Percentiles rank a stretch among this genome's conserved stretches.
These are phyloP conservation scores for Trichoderma polysporum DNA, from an alignment of 2,329 filamentous ascomycete genomes.

Conservation along the genomic window DNA sequence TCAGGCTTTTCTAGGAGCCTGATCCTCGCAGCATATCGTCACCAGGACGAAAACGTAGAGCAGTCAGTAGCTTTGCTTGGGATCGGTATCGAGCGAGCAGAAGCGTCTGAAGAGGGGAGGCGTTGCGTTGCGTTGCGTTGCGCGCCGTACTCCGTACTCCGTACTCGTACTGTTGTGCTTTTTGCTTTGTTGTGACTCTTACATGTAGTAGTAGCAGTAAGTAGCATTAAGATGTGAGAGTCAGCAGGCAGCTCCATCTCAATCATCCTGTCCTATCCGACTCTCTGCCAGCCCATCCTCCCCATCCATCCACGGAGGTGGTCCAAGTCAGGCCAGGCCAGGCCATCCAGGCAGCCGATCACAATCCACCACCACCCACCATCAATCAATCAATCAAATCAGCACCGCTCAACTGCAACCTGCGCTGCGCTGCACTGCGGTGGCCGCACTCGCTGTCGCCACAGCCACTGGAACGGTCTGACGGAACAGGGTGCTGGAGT, in stretches of 20 bases:
- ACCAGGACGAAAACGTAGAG: neutral
- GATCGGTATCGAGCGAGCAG: neutral
- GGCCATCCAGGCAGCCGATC: conserved; percentile 16
- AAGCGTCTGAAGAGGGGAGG: neutral
- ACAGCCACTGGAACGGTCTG: conserved; percentile 15
- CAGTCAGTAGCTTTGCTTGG: no score
- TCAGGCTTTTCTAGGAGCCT: neutral
- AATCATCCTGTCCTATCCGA: neutral
- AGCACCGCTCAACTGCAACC: conserved; percentile 6
- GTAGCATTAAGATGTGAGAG: neutral
- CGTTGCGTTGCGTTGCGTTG: neutral
- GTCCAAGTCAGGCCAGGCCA: conserved; percentile 2
- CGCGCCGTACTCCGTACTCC: neutral
- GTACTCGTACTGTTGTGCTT: neutral
- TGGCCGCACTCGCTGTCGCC: conserved; percentile 3
- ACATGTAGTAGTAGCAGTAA: neutral
- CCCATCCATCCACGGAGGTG: conserved; percentile 2
- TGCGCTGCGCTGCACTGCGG: conserved; percentile 12
- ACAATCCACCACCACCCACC: neutral
- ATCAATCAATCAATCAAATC: conserved; percentile 5
- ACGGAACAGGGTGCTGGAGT: conserved; percentile 12
- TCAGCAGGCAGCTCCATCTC: conserved; percentile 16
- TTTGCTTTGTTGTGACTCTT: conserved; percentile 6
- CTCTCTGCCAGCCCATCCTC: conserved; percentile 6
- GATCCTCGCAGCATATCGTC: neutral